Base-by-base conservation (phyloP, 495 filamentous ascomycete genomes). In the Acidomyces sp. region DNA sequence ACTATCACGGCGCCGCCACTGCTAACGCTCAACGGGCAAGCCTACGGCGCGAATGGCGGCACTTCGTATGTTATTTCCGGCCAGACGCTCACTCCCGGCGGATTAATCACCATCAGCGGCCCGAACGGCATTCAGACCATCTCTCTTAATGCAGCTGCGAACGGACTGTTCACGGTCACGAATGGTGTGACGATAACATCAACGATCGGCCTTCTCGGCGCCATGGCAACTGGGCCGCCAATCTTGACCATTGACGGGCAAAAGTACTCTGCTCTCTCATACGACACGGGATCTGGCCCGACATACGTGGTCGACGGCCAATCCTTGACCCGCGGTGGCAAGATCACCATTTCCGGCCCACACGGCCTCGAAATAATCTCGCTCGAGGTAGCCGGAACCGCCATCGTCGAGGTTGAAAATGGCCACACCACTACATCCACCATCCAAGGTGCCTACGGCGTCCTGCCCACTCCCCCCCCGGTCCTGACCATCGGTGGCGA, bases 401-500 rank as follows among this genome's bases (percentile, higher is more conserved):
- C 33, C n/a, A 17, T 49, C 17, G 26, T 23, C 20, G 42, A 18
- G 5, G 17, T 48, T 33, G 20, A 22, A 17, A n/a, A 22, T 31
- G 39, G 45, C 37, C 24, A 22, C 11, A 48, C 45, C n/a, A 23
- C 31, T 17, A 34, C 37, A n/a, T 48, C 45, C 9, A 41, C 33
- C 30, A 30, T 46, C 43, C 6, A 34, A 6, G 43, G 34, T 16
- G 41, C 43, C 13, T 38, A 39, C 28, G 43, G 5, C 25, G 37
- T 42, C 18, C 23, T 50, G 28, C 33, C 46, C 6, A 49, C 48
- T 18, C 44, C 45, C 38, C n/a, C 54, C 41, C 59, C 57, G 9
- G 20, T 48, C 10, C 37, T 62, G 6, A 59, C 55, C 4, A 47
- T 60, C 24, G 56, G 53, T 17, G 45, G 48, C 25, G 35, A 27